These are phyloP conservation scores for Apiotrichum montevideense DNA, from an alignment of 1,284 basidiomycete species.

Conservation along the genomic window DNA sequence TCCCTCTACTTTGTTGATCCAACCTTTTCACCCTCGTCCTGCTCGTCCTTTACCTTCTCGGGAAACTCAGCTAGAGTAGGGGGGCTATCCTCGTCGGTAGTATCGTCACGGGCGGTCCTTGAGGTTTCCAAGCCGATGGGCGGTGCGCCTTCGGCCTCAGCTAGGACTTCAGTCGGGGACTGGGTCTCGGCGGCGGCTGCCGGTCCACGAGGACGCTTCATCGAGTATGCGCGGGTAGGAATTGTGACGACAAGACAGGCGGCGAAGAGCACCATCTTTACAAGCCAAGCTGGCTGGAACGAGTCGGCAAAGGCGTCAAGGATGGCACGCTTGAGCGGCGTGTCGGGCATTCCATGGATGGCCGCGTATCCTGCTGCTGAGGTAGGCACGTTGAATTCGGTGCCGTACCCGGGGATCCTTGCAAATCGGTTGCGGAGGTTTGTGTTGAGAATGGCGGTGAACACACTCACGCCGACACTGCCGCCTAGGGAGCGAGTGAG, in stretches of 20 bases:
- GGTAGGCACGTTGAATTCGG: conserved; percentile 28
- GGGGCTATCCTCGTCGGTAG: too few species aligned
- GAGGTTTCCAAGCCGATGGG: not conserved
- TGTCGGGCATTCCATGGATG: conserved; percentile 33
- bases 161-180: not conserved
- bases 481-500: conserved; percentile 34
- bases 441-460: conserved; percentile 39
- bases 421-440: conserved; percentile 30
- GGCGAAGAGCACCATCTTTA: conserved; percentile 1
- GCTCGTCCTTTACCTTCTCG: too few species aligned
- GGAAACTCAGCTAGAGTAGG: too few species aligned
- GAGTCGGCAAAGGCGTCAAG: conserved; percentile 38
- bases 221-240: conserved; percentile 12
- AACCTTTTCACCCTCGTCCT: too few species aligned
- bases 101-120: too few species aligned
- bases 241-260: conserved; percentile 10
- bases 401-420: conserved; percentile 32
- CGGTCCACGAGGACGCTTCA: not conserved
- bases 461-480: conserved; percentile 26
- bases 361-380: conserved; percentile 29
- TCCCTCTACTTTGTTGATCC: too few species aligned
- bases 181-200: not conserved
- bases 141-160: conserved; percentile 2
- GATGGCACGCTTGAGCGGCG: conserved; percentile 18
- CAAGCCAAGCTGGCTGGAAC: conserved; percentile 21